A percentile compares a stretch with the other conserved stretches of the same genome.
Conservation (phyloP, 2,329 filamentous ascomycete genomes). For the Thielaviopsis populi region DNA sequence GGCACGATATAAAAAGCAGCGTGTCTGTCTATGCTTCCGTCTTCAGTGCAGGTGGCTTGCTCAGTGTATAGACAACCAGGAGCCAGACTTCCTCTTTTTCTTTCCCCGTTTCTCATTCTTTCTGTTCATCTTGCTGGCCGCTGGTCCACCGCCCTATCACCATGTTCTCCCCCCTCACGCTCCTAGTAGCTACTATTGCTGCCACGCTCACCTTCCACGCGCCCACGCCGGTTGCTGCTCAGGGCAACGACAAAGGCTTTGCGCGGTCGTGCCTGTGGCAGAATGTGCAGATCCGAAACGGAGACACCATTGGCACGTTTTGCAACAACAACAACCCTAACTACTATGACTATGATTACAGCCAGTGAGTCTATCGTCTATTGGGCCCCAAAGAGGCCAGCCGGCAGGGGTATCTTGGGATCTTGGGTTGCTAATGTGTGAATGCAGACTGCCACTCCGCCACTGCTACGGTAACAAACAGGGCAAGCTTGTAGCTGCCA, state of each 20-base stretch:
- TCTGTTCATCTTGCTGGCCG: background rate
- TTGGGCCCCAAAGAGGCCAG: background rate
- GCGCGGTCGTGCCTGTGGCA: constrained; percentile 10
- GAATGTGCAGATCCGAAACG: constrained; percentile 8
- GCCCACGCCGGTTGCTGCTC: background rate
- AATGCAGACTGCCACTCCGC: background rate
- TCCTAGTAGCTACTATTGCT: background rate
- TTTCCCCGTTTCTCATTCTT: background rate
- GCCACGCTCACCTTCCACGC: background rate
- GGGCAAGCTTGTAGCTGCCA: constrained; percentile 1
- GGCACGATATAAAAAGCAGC: background rate
- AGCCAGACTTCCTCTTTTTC: background rate
- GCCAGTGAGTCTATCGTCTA: background rate
- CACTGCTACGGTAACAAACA: constrained; percentile 11
- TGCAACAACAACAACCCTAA: constrained; percentile 11
- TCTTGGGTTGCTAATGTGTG: background rate
- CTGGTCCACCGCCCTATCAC: background rate
- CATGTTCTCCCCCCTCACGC: background rate
- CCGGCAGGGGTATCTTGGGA: no score
- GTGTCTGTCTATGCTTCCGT: background rate
- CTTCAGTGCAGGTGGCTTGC: background rate
- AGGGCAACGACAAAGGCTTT: constrained; percentile 2
- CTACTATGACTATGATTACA: constrained; percentile 12
- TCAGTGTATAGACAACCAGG: background rate
- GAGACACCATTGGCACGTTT: constrained; percentile 8